phyloP scores from a whole-genome alignment of 257 asterid species.

The Nicotiana otophora region DNA sequence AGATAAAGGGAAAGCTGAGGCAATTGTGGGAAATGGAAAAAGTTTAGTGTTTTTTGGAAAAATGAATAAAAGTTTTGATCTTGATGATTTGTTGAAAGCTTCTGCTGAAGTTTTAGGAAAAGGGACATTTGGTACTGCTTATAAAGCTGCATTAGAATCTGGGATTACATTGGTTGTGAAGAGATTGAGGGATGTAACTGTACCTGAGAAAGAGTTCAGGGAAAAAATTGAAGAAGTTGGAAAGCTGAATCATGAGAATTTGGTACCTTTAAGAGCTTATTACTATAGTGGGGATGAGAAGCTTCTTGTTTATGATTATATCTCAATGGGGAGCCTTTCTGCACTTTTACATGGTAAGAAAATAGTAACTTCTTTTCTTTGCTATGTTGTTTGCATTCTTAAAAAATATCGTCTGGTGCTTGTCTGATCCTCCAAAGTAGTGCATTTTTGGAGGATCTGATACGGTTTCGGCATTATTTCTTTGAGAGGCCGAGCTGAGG shows the following conservation, averaged over 20 bases:
- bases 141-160: slow-evolving; percentile 69
- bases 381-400: no score
- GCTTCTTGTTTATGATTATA: slow-evolving; percentile 78
- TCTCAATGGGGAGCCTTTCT: slow-evolving; percentile 92
- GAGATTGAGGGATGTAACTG: slow-evolving; percentile 67
- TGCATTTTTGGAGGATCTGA: no score
- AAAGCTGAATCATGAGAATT: slow-evolving; percentile 52
- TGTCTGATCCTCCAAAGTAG: no score
- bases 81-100: slow-evolving; percentile 85
- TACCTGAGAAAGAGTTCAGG: slow-evolving; percentile 68
- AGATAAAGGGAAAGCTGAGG: slow-evolving; percentile 25
- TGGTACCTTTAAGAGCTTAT: slow-evolving; percentile 85
- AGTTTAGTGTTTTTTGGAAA: slow-evolving; percentile 55
- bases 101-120: slow-evolving; percentile 97
- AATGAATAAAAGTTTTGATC: slow-evolving; percentile 38
- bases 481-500: no score
- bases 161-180: slow-evolving; percentile 78
- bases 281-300: slow-evolving; percentile 64
- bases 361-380: neutral
- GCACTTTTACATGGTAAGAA: slow-evolving; percentile 82
- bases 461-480: no score
- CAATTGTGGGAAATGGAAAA: slow-evolving; percentile 31
- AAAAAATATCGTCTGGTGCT: no score
- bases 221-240: slow-evolving; percentile 85
- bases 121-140: slow-evolving; percentile 86